Percentiles rank a stretch among this genome's conserved stretches.
phyloP scores from a whole-genome alignment of 2,329 filamentous ascomycete species.

The Aspergillus bombycis region DNA sequence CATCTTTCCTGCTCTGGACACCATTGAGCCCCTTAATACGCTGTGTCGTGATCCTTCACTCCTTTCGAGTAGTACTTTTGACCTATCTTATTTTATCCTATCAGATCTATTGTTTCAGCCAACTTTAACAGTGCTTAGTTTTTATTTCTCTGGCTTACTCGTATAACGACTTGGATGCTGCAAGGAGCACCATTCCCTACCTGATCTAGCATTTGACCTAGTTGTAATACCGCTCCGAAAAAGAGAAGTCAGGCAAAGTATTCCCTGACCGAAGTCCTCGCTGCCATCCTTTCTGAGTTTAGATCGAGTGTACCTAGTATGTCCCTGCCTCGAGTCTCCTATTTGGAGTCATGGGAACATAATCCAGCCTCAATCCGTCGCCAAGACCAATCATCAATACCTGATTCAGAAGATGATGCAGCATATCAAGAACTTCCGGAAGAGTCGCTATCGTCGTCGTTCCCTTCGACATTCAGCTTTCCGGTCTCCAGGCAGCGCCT shows the following conservation, averaged over 20 bases:
- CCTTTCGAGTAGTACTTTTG: neutral
- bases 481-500: constrained; percentile 33
- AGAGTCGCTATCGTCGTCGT: constrained; percentile 36
- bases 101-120: neutral
- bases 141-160: neutral
- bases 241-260: neutral
- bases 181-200: neutral
- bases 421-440: constrained; percentile 36
- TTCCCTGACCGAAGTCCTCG: neutral
- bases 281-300: neutral
- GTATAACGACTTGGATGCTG: neutral
- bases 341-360: constrained; percentile 49
- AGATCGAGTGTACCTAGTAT: constrained; percentile 28
- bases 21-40: neutral
- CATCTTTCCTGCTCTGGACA: neutral
- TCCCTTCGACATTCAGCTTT: constrained; percentile 36
- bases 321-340: constrained; percentile 48
- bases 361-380: constrained; percentile 33
- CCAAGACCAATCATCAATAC: constrained; percentile 23
- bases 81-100: neutral
- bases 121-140: neutral
- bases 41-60: neutral
- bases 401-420: constrained; percentile 30
- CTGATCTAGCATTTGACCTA: neutral
- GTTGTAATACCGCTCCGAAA: neutral